phyloP scores from a whole-genome alignment of 1,284 basidiomycete genomes.

The Exobasidium cylindrosporum region DNA sequence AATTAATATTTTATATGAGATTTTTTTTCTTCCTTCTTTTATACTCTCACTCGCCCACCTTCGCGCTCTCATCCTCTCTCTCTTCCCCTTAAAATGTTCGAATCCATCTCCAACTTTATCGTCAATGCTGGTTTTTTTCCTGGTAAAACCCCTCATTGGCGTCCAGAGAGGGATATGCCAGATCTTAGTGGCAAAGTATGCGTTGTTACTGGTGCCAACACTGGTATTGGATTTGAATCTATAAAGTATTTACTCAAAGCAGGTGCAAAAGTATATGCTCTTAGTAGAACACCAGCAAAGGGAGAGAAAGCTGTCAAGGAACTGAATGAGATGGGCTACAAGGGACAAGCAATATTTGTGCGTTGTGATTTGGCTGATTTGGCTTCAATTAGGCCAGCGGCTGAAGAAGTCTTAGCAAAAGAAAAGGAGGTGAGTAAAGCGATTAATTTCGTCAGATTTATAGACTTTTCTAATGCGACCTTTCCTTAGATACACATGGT shows the following conservation, averaged over 20 bases:
- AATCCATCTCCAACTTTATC: neutral
- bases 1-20: no score
- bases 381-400: slow-evolving; percentile 24
- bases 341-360: slow-evolving; percentile 24
- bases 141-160: neutral
- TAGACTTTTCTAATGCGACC: no score
- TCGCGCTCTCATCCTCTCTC: neutral
- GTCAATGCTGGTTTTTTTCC: neutral
- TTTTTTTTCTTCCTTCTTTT: no score
- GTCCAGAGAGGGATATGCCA: slow-evolving; percentile 16
- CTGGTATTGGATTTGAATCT: slow-evolving; percentile 37
- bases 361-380: slow-evolving; percentile 34
- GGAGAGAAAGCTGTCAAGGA: slow-evolving; percentile 18
- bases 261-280: slow-evolving; percentile 41
- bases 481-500: slow-evolving; percentile 28
- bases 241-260: slow-evolving; percentile 29
- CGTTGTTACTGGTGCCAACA: slow-evolving; percentile 46
- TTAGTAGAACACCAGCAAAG: slow-evolving; percentile 13
- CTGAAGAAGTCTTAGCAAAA: slow-evolving; percentile 16
- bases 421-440: slow-evolving; percentile 17
- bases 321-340: slow-evolving; percentile 7
- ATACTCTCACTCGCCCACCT: no score
- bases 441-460: no score
- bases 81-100: neutral
- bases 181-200: slow-evolving; percentile 27